Conservation (phyloP, 768 basidiomycete species). For the Lactarius evosmus region DNA sequence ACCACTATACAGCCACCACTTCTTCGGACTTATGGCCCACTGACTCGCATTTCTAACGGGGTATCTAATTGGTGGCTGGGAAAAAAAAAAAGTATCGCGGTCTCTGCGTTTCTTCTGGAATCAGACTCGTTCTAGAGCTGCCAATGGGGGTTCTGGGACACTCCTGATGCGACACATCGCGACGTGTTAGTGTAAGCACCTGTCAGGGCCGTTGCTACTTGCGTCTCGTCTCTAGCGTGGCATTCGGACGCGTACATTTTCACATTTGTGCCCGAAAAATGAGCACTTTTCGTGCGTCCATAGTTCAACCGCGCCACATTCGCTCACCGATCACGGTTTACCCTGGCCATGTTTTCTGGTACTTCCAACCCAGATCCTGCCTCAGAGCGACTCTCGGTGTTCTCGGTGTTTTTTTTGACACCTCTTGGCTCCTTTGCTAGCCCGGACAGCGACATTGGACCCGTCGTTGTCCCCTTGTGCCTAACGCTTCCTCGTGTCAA, state of each 20-base stretch:
- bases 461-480: neutral
- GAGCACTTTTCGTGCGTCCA: neutral
- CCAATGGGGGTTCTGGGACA: neutral
- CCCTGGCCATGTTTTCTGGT: neutral
- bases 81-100: neutral
- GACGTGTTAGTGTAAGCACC: neutral
- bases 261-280: conserved; percentile 1
- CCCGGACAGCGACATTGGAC: neutral
- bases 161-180: neutral
- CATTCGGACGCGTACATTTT: neutral
- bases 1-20: neutral
- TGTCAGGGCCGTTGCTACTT: conserved; percentile 21
- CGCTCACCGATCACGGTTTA: neutral
- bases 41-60: conserved; percentile 4
- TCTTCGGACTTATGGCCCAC: neutral
- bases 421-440: neutral
- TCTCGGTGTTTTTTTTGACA: no score
- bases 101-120: neutral
- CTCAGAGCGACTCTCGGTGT: neutral
- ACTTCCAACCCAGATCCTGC: neutral
- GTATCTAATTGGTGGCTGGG: conserved; percentile 7
- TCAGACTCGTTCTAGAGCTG: neutral
- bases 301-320: neutral
- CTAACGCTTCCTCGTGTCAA: neutral
- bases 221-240: neutral